Evolutionary conservation across 768 basidiomycete genomes (phyloP).

Genomic region (Lyophyllum shimeji): DNA sequence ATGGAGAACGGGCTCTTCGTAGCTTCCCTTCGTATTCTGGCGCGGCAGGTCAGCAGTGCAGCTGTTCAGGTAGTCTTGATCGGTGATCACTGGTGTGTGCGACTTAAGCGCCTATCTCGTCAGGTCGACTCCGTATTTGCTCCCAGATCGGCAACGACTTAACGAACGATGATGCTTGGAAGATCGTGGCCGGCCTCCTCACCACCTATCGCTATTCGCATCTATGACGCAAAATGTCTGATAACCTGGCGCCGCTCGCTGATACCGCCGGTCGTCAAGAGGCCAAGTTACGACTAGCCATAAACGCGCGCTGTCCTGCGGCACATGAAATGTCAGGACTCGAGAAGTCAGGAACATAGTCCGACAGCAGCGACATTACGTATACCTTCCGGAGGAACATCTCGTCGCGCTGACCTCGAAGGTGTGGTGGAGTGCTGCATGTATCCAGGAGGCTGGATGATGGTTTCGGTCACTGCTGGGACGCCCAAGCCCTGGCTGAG

Average conservation of each 20-base stretch:
- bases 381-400: background rate
- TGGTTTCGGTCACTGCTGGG: background rate
- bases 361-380: background rate
- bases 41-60: background rate
- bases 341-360: background rate
- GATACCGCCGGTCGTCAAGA: background rate
- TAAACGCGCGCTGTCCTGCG: background rate
- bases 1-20: background rate
- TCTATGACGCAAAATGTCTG: background rate
- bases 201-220: background rate
- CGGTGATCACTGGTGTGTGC: background rate
- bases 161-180: background rate
- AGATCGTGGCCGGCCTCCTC: background rate
- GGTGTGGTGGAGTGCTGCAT: too few species aligned
- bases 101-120: background rate
- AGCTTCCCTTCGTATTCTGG: background rate
- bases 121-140: background rate
- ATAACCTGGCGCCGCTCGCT: background rate
- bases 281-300: background rate
- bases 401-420: background rate
- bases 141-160: background rate
- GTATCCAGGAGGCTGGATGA: too few species aligned
- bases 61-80: background rate
- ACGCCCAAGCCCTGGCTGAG: background rate
- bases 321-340: background rate